Conservation (phyloP, 108 stramenopile species). For the Schizochytrium sp. region DNA sequence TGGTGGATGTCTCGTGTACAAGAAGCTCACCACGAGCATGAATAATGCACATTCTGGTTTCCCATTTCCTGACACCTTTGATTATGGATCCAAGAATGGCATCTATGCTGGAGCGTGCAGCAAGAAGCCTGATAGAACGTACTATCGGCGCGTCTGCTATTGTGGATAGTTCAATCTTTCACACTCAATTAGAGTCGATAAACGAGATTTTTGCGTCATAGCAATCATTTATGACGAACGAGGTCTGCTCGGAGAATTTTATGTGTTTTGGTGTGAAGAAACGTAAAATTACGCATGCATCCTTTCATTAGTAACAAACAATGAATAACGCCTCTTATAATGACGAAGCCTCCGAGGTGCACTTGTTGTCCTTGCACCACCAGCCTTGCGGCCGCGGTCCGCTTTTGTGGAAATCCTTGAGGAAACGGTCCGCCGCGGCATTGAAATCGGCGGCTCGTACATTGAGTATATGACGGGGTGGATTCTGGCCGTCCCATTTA, state of each 20-base stretch:
- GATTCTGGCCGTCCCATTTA: background rate
- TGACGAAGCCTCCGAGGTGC: background rate
- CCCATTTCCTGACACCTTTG: background rate
- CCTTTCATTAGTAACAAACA: no score
- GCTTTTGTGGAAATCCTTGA: background rate
- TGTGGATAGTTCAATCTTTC: background rate
- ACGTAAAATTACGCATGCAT: no score
- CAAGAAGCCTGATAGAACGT: background rate
- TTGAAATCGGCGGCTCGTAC: background rate
- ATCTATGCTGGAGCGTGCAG: background rate
- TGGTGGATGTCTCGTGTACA: background rate
- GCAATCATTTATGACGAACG: no score
- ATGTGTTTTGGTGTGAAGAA: no score
- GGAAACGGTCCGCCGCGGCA: background rate
- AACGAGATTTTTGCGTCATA: no score
- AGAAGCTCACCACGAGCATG: background rate
- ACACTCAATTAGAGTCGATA: no score
- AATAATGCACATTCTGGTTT: background rate
- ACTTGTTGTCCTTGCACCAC: background rate
- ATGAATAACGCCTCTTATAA: no score
- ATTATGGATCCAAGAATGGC: background rate
- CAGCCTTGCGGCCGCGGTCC: background rate
- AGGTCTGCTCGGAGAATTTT: no score
- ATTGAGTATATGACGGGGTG: background rate
- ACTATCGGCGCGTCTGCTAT: background rate